Evolutionary conservation across 2,329 filamentous ascomycete genomes (phyloP).

Genomic region (Graphilbum ipis-grandicollis): DNA sequence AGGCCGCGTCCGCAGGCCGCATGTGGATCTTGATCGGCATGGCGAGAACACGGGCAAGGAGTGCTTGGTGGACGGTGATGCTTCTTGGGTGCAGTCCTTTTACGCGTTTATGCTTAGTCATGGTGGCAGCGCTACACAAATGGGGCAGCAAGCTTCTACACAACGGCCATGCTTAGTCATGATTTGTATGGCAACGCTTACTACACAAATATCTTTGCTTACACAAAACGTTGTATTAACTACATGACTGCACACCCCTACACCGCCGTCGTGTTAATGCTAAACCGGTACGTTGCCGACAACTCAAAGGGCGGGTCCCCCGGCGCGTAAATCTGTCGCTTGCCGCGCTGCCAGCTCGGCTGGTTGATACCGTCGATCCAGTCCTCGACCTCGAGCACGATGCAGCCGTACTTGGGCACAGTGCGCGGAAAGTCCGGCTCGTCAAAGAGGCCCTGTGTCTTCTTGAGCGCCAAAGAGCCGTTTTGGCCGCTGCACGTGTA

Average conservation of each 20-base stretch:
- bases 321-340: slow-evolving; percentile 42
- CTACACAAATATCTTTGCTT: no score
- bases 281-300: slow-evolving; percentile 43
- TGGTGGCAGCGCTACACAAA: no score
- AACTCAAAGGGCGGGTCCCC: slow-evolving; percentile 43
- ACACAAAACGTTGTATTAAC: no score
- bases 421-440: slow-evolving; percentile 34
- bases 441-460: slow-evolving; percentile 46
- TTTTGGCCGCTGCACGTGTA: slow-evolving; percentile 71
- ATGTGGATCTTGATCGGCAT: no score
- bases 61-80: no score
- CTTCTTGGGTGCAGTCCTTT: slow-evolving; percentile 8
- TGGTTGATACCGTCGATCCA: slow-evolving; percentile 91
- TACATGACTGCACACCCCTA: not conserved
- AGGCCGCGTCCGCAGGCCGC: no score
- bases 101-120: slow-evolving; percentile 22
- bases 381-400: slow-evolving; percentile 84
- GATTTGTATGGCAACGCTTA: no score
- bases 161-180: no score
- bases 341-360: slow-evolving; percentile 61
- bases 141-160: no score
- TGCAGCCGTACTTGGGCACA: slow-evolving; percentile 62
- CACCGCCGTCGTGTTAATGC: slow-evolving; percentile 22
- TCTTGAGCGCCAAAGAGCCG: slow-evolving; percentile 51
- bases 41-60: no score